A percentile compares a stretch with the other conserved stretches of the same genome.
Conservation (phyloP, 1,139 yeast species). For the Wickerhamomyces sp. region DNA sequence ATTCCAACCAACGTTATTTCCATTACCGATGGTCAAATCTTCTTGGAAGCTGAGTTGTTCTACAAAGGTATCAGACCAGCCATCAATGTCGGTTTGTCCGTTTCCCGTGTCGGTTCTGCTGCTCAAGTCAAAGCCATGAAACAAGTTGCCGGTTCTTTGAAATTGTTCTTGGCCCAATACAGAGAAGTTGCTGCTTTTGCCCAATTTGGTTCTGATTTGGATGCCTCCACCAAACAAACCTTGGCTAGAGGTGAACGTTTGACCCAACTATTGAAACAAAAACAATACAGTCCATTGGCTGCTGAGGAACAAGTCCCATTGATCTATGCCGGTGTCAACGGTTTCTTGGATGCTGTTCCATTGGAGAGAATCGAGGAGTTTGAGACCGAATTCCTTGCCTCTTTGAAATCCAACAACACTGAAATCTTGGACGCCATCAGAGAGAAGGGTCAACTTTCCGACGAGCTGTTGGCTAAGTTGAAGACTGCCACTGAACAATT, state of each 20-base stretch:
- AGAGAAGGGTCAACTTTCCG: slow-evolving; percentile 85
- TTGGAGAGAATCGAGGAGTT: slow-evolving; percentile 85
- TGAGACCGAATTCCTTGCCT: slow-evolving; percentile 87
- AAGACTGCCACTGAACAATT: slow-evolving; percentile 89
- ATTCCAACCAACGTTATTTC: slow-evolving; percentile 97
- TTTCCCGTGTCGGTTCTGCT: slow-evolving; percentile 99
- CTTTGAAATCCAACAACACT: slow-evolving; percentile 85
- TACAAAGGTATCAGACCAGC: slow-evolving; percentile 99
- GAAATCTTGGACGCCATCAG: slow-evolving; percentile 80
- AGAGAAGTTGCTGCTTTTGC: slow-evolving; percentile 99
- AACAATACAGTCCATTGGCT: slow-evolving; percentile 93
- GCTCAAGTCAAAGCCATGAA: slow-evolving; percentile 99
- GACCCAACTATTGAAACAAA: slow-evolving; percentile 97
- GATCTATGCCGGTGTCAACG: slow-evolving; percentile 99
- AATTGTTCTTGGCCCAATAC: slow-evolving; percentile 99
- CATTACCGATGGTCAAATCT: slow-evolving; percentile 96
- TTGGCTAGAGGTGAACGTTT: slow-evolving; percentile 99
- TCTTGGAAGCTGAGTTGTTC: slow-evolving; percentile 99
- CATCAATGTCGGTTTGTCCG: slow-evolving; percentile 99
- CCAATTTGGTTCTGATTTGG: slow-evolving; percentile 99
- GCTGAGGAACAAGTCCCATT: slow-evolving; percentile 99
- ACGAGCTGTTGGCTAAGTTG: slow-evolving; percentile 82
- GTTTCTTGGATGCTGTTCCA: slow-evolving; percentile 89
- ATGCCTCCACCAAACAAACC: slow-evolving; percentile 99
- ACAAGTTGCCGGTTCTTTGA: slow-evolving; percentile 99